Evolutionary conservation across 257 asterid species (phyloP).

Genomic region (Solanum neorickii): DNA sequence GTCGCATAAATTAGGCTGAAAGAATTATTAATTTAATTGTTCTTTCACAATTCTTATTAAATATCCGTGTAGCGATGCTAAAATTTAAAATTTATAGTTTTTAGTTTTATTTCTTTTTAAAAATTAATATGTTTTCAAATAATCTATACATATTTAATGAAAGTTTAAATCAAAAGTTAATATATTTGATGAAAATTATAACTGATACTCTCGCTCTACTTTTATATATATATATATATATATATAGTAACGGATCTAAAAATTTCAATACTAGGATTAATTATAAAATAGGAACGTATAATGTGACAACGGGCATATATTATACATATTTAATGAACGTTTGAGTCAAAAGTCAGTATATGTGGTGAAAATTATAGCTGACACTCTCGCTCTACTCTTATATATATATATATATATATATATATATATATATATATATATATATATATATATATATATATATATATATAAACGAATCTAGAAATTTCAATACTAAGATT

Average conservation of each 20-base stretch:
- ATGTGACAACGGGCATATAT: no score
- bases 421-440: not conserved
- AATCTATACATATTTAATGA: not conserved
- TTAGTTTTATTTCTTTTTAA: not conserved
- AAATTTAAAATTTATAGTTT: not conserved
- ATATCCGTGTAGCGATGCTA: not conserved
- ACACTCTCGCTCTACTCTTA: not conserved
- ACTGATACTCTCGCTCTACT: not conserved
- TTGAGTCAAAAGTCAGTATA: not conserved
- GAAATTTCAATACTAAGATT: no score
- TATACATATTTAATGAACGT: not conserved
- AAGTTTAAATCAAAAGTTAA: not conserved
- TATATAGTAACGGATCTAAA: not conserved
- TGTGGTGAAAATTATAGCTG: not conserved
- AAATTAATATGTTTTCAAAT: not conserved
- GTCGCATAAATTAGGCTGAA: not conserved
- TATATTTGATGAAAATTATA: not conserved
- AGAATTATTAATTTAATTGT: not conserved
- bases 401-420: not conserved
- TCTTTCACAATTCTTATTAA: not conserved
- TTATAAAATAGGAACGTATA: no score
- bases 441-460: fast-evolving
- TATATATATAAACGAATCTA: not conserved
- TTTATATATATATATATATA: fast-evolving
- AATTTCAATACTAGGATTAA: no score